Conservation (phyloP, 1,139 yeast genomes). For the Scheffersomyces illinoinensis region DNA sequence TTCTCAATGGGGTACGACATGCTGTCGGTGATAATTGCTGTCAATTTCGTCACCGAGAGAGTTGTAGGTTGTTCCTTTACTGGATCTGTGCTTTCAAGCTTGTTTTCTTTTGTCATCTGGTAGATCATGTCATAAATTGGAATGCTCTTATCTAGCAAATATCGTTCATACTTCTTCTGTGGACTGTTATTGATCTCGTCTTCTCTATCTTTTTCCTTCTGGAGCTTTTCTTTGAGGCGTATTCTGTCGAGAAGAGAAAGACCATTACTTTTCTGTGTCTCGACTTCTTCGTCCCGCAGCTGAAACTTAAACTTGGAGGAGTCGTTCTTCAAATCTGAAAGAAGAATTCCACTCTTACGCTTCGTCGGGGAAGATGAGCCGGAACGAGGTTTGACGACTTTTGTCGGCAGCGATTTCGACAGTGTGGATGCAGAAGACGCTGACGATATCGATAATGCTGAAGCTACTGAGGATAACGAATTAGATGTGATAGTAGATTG, state of each 20-base stretch:
- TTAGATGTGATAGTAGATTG: neutral
- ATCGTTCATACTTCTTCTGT: slow-evolving; percentile 35
- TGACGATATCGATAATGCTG: neutral
- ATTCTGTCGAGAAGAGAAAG: slow-evolving; percentile 42
- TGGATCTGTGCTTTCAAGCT: slow-evolving; percentile 2
- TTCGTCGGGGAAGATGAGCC: slow-evolving; percentile 12
- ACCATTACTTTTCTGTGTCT: slow-evolving; percentile 26
- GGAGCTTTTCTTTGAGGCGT: slow-evolving; percentile 13
- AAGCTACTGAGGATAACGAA: neutral
- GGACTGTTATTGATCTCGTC: slow-evolving; percentile 19
- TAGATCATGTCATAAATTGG: slow-evolving; percentile 38
- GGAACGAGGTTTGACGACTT: slow-evolving; percentile 19
- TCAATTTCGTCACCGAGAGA: slow-evolving; percentile 26
- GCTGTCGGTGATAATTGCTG: slow-evolving; percentile 35
- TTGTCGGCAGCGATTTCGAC: slow-evolving; percentile 16
- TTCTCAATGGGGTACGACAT: slow-evolving; percentile 31
- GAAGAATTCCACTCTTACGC: neutral
- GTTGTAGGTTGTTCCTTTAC: slow-evolving; percentile 11
- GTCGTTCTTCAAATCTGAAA: slow-evolving; percentile 27
- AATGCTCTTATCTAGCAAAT: slow-evolving; percentile 41
- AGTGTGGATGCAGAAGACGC: neutral
- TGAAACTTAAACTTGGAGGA: slow-evolving; percentile 33
- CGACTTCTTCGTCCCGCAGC: slow-evolving; percentile 21
- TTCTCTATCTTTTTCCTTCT: slow-evolving; percentile 7
- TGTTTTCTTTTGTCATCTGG: slow-evolving; percentile 24